A percentile compares a stretch with the other conserved stretches of the same genome.
Conservation (phyloP, 1,284 basidiomycete species). For the Malassezia nana region DNA sequence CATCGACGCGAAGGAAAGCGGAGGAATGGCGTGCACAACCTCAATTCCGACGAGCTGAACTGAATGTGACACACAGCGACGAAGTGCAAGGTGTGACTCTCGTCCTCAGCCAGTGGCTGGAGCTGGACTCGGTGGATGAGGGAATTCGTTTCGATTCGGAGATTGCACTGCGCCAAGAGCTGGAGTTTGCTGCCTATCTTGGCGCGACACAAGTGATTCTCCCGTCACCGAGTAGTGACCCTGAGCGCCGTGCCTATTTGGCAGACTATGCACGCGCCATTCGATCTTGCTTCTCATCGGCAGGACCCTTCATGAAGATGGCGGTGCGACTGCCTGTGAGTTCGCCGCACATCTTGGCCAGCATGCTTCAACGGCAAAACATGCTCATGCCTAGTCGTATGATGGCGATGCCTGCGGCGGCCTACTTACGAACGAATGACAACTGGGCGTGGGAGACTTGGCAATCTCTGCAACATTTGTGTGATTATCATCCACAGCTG, state of each 20-base stretch:
- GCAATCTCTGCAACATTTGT: slow-evolving; percentile 81
- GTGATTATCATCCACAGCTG: slow-evolving; percentile 72
- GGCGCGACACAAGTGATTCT: slow-evolving; percentile 73
- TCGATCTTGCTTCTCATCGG: slow-evolving; percentile 27
- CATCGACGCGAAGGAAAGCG: slow-evolving; percentile 54
- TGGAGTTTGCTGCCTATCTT: slow-evolving; percentile 84
- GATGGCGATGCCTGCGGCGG: slow-evolving; percentile 52
- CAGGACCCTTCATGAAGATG: slow-evolving; percentile 35
- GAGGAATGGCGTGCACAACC: slow-evolving; percentile 80
- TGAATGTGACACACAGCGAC: slow-evolving; percentile 76
- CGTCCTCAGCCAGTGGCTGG: slow-evolving; percentile 83
- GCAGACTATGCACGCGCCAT: slow-evolving; percentile 87
- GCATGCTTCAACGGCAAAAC: slow-evolving; percentile 28
- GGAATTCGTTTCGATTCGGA: slow-evolving; percentile 93
- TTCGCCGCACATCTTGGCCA: slow-evolving; percentile 26
- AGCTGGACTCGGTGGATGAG: slow-evolving; percentile 82
- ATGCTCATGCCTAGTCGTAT: slow-evolving; percentile 19
- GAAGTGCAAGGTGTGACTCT: slow-evolving; percentile 70
- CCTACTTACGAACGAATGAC: slow-evolving; percentile 62
- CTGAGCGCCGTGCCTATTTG: slow-evolving; percentile 58
- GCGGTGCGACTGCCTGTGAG: slow-evolving; percentile 42
- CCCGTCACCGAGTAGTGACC: slow-evolving; percentile 69
- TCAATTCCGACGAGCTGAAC: slow-evolving; percentile 69
- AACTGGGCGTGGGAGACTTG: slow-evolving; percentile 78
- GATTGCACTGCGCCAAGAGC: slow-evolving; percentile 83